These are phyloP conservation scores for Moelleriella libera DNA, from an alignment of 2,329 filamentous ascomycete genomes.

Conservation along the genomic window DNA sequence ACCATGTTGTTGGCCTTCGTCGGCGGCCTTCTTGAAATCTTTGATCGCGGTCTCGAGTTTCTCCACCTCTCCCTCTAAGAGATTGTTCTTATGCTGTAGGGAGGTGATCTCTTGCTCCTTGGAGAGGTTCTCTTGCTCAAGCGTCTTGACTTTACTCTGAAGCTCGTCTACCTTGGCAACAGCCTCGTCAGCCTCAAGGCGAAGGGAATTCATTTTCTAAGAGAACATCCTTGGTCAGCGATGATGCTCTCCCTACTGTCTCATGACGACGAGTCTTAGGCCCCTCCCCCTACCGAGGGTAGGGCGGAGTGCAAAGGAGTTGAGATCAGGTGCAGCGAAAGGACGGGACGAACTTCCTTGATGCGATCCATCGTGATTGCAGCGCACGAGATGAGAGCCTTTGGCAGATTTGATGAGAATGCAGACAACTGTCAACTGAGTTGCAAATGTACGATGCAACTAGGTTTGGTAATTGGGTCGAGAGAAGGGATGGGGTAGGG, in stretches of 20 bases:
- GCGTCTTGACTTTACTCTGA: slow-evolving; percentile 68
- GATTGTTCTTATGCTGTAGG: slow-evolving; percentile 84
- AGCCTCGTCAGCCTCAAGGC: slow-evolving; percentile 82
- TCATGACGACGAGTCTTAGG: slow-evolving; percentile 1
- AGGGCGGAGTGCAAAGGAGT: slow-evolving; percentile 14
- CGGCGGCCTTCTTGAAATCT: slow-evolving; percentile 76
- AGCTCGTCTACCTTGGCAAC: slow-evolving; percentile 74
- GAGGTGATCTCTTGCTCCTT: slow-evolving; percentile 99
- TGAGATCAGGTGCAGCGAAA: slow-evolving; percentile 1
- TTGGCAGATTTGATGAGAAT: slow-evolving; percentile 1
- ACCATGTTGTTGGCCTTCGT: slow-evolving; percentile 68
- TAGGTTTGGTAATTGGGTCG: slow-evolving; percentile 16
- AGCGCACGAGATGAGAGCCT: not conserved
- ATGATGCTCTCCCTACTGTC: not conserved
- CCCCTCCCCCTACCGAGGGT: slow-evolving; percentile 7
- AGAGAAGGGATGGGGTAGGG: slow-evolving; percentile 15
- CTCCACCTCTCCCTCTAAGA: slow-evolving; percentile 83
- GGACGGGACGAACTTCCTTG: slow-evolving; percentile 53
- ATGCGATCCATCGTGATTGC: slow-evolving; percentile 63
- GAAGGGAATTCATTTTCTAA: slow-evolving; percentile 91
- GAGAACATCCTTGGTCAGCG: not conserved
- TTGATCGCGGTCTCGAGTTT: slow-evolving; percentile 76
- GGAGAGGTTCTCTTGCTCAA: slow-evolving; percentile 88
- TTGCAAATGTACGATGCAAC: slow-evolving; percentile 16
- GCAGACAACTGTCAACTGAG: slow-evolving; percentile 11